Evolutionary conservation across 176 grass and related monocot species (phyloP).

Genomic region (Musa acuminata): DNA sequence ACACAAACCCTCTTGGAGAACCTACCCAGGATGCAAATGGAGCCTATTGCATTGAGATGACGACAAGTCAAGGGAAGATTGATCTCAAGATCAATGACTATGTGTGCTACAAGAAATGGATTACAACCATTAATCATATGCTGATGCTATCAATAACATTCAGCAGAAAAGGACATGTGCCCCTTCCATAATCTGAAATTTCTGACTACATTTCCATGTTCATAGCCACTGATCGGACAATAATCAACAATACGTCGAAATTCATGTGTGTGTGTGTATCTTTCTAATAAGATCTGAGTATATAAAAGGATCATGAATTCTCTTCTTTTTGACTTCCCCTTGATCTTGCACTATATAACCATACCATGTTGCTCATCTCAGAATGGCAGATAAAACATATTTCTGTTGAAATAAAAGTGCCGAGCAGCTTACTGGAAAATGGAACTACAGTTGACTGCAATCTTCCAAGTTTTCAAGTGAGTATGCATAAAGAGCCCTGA

Average conservation of each 20-base stretch:
- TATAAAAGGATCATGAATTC: background rate
- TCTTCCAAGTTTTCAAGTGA: too few species aligned
- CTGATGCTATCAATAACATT: constrained; percentile 62
- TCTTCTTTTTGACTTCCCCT: background rate
- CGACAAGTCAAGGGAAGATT: constrained; percentile 81
- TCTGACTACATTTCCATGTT: constrained; percentile 1
- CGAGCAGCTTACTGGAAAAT: too few species aligned
- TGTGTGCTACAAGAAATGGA: constrained; percentile 77
- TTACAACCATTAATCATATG: constrained; percentile 84
- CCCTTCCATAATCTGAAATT: constrained; percentile 1
- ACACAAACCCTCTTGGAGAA: constrained; percentile 43
- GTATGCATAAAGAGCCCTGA: too few species aligned
- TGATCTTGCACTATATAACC: background rate
- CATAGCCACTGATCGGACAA: background rate
- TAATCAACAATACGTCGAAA: background rate
- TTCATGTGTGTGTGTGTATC: background rate
- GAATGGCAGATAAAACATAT: background rate
- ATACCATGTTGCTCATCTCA: background rate
- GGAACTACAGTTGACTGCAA: too few species aligned
- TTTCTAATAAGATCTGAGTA: background rate
- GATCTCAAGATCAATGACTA: constrained; percentile 73
- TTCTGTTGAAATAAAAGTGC: too few species aligned
- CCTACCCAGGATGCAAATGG: constrained; percentile 34
- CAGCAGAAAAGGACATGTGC: constrained; percentile 7
- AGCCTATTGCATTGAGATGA: constrained; percentile 59